Percentiles rank a stretch among this genome's conserved stretches.
phyloP scores from a whole-genome alignment of 345 rosid genomes.

The Tarenaya hassleriana region DNA sequence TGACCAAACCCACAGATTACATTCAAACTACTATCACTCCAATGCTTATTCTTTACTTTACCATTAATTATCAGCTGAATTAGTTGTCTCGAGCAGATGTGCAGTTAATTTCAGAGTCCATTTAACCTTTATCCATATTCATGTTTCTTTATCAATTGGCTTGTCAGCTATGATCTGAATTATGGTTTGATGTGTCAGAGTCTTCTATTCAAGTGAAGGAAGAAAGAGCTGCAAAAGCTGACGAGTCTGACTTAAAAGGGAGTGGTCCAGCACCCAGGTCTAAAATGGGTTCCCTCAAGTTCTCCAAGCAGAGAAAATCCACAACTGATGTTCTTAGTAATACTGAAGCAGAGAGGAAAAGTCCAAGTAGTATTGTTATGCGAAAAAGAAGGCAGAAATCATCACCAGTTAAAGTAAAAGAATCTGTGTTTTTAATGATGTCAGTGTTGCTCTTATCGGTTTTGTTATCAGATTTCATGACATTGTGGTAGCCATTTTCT shows the following conservation, averaged over 20 bases:
- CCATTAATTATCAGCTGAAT: neutral
- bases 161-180: conserved; percentile 13
- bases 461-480: conserved; percentile 28
- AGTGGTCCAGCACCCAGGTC: conserved; percentile 36
- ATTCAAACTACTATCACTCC: neutral
- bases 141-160: conserved; percentile 3
- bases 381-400: conserved; percentile 54
- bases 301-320: conserved; percentile 38
- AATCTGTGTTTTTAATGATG: conserved; percentile 17
- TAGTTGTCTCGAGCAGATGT: neutral
- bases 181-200: conserved; percentile 33
- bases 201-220: conserved; percentile 49
- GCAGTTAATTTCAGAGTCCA: neutral
- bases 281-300: conserved; percentile 32
- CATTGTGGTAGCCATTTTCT: conserved; percentile 25
- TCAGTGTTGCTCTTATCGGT: conserved; percentile 6
- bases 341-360: conserved; percentile 38
- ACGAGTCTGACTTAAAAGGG: conserved; percentile 43
- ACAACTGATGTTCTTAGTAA: conserved; percentile 26
- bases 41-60: neutral
- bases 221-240: conserved; percentile 34
- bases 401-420: conserved; percentile 49
- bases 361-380: conserved; percentile 34
- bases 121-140: conserved; percentile 1
- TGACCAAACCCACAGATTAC: neutral